Evolutionary conservation across 2,329 filamentous ascomycete genomes (phyloP).

Genomic region (Colletotrichum gigasporum): DNA sequence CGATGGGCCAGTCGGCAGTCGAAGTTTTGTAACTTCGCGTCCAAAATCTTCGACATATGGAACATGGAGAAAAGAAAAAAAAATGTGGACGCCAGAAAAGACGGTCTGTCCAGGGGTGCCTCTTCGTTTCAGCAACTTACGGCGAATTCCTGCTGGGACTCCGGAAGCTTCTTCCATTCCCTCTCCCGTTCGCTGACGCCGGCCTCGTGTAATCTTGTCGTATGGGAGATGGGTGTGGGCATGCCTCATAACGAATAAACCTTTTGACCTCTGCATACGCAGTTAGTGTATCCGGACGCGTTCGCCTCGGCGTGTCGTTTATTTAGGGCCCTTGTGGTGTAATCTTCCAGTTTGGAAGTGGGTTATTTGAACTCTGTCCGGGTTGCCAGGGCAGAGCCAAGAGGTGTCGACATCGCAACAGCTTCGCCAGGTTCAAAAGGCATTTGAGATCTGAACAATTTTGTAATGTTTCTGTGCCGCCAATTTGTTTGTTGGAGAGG

Average conservation of each 20-base stretch:
- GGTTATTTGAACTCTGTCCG: conserved; percentile 6
- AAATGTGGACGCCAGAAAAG: not conserved
- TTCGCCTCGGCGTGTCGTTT: not conserved
- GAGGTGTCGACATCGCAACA: not conserved
- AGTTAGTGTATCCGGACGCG: not conserved
- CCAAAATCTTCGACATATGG: not conserved
- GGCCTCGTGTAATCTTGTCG: not conserved
- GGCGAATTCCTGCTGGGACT: not conserved
- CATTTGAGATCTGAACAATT: no score
- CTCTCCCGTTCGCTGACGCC: not conserved
- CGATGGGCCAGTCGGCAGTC: conserved; percentile 4
- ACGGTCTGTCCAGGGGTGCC: not conserved
- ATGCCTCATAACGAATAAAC: no score
- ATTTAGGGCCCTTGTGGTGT: not conserved
- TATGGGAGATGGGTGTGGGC: conserved; percentile 19
- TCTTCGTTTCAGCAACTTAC: conserved; percentile 12
- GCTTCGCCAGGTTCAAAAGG: not conserved
- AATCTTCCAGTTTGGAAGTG: conserved; percentile 7
- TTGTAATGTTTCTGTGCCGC: not conserved
- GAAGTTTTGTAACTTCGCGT: not conserved
- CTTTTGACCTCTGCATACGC: conserved; percentile 9
- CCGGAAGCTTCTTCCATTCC: not conserved
- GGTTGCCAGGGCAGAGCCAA: not conserved
- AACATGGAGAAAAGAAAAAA: not conserved
- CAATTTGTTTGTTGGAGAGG: not conserved